These are phyloP conservation scores for Silene conica DNA, from an alignment of 148 eudicot genomes.

Conservation along the genomic window DNA sequence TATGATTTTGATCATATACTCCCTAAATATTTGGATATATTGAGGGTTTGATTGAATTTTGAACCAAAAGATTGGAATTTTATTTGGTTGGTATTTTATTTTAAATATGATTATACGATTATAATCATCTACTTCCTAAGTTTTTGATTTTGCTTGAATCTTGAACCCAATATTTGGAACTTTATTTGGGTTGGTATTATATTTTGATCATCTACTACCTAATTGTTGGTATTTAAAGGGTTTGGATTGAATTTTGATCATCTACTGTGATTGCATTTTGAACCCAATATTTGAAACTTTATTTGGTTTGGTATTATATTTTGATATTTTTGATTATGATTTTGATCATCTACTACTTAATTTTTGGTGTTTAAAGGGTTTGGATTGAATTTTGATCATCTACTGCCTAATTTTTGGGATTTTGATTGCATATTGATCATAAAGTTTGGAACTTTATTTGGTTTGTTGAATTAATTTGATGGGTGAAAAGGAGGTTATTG, in stretches of 20 bases:
- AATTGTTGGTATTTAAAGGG: neutral
- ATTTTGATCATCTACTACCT: neutral
- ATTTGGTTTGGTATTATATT: no score
- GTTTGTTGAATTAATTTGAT: slow-evolving; percentile 21
- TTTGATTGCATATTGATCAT: neutral
- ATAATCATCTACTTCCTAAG: no score
- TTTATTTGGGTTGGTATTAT: neutral
- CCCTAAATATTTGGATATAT: no score
- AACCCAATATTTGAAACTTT: no score
- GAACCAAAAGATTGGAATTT: no score
- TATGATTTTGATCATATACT: neutral
- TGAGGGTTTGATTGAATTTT: no score
- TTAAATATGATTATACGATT: no score
- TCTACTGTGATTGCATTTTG: neutral
- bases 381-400: neutral
- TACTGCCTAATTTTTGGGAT: neutral
- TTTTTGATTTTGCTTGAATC: no score
- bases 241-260: neutral
- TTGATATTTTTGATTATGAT: neutral
- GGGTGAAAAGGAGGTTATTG: slow-evolving; percentile 16
- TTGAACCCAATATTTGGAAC: no score
- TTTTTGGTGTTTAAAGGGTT: neutral
- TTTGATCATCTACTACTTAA: neutral
- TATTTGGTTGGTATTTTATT: no score
- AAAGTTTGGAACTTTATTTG: slow-evolving; percentile 6